Evolutionary conservation across 352 stramenopile genomes (phyloP), one percentile per base, ranked within the genome.

Genomic region (Phytophthora macrochlamydospora): DNA sequence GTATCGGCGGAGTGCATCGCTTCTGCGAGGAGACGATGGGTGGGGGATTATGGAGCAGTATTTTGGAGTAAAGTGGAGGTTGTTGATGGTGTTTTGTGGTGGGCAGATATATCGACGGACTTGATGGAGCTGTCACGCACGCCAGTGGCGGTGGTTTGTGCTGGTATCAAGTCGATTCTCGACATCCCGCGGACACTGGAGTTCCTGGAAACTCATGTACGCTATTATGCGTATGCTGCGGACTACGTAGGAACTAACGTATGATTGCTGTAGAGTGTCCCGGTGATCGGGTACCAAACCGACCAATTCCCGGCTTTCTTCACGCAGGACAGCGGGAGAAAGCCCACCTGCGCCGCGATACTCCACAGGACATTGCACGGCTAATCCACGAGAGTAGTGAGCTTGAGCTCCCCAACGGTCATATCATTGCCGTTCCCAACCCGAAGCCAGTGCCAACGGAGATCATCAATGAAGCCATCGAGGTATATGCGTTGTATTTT

Each of bases 281-380:
- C 97, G 3, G 94, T 98, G n/a, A 85, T 98, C 7, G 87, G 90
- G 3, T 94, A 97, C 76, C 78, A 85, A 43, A 96, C 89, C 3
- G 81, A 98, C 63, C 89, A 98, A 62, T 99, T 99, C 69, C 97
- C 97, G 5, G 95, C 97, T 2, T 99, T 99, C 63, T 99, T 99
- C 77, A 99, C 96, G 32, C 91, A 97, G 31, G 73, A 91, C 60
- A 98, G 92, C 38, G 93, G 94, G 67, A 89, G 24, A 88, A 90
- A 50, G 85, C 90, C 14, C 97, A 98, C 38, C 57, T 93, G 5
- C 80, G 87, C 24, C 81, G 97, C 43, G 88, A 99, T 63, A 87
- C 78, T 37, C 79, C 92, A n/a, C 72, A 79, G 7, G 91, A 97
- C 37, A 85, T 98, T 32, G 96, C 97, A 7, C 69, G 69, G 45